Evolutionary conservation across 176 grass and related monocot genomes (phyloP).

Genomic region (Neostapfia colusana): DNA sequence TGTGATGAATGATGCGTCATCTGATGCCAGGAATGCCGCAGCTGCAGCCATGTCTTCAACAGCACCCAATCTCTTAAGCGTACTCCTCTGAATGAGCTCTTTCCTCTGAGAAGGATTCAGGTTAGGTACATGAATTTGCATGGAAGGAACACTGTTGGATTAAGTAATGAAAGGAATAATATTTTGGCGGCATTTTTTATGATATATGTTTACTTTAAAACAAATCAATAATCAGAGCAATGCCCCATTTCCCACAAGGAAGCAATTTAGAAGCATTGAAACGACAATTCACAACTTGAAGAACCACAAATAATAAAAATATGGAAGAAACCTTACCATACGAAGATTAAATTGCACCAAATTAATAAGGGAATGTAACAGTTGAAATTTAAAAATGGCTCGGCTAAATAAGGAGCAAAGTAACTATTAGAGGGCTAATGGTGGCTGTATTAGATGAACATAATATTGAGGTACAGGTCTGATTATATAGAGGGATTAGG

Average conservation of each 20-base stretch:
- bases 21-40: slow-evolving; percentile 73
- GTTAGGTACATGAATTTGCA: slow-evolving; percentile 33
- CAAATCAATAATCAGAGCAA: neutral
- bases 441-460: no score
- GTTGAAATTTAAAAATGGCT: neutral
- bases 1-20: slow-evolving; percentile 82
- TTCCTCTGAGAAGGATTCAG: slow-evolving; percentile 58
- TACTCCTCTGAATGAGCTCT: slow-evolving; percentile 49
- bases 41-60: slow-evolving; percentile 86
- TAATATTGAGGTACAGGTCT: no score
- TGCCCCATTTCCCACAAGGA: neutral
- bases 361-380: neutral
- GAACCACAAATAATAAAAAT: neutral
- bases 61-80: slow-evolving; percentile 73
- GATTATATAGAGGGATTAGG: no score
- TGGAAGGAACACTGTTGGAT: slow-evolving; percentile 10
- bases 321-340: neutral
- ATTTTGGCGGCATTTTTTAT: neutral
- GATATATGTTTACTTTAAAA: slow-evolving; percentile 2
- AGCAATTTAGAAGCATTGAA: neutral
- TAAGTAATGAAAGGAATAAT: neutral
- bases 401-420: neutral
- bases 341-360: neutral
- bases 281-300: neutral
- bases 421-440: no score